Evolutionary conservation across 2,329 filamentous ascomycete species (phyloP).

Genomic region (Coniosporium tulheliwenetii): DNA sequence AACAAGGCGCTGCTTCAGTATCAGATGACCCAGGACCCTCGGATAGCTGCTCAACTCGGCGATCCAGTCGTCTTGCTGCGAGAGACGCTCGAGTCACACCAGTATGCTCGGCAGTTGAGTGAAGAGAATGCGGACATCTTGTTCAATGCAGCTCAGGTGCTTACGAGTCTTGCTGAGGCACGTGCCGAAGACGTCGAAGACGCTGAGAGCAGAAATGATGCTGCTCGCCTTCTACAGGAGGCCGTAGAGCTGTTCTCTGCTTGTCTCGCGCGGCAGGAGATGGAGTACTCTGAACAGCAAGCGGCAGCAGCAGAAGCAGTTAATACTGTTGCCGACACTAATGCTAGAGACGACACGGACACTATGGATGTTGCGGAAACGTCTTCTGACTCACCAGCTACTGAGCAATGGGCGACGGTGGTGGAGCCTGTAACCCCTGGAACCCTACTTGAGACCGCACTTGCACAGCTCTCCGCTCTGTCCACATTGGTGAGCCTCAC

Average conservation of each 20-base stretch:
- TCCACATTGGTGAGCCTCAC: slow-evolving; percentile 31
- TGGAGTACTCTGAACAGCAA: slow-evolving; percentile 25
- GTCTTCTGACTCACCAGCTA: slow-evolving; percentile 11
- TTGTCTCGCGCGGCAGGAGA: slow-evolving; percentile 28
- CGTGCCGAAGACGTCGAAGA: slow-evolving; percentile 36
- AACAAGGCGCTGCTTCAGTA: slow-evolving; percentile 61
- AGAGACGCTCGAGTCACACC: slow-evolving; percentile 47
- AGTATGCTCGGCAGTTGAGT: slow-evolving; percentile 42
- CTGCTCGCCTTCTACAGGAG: slow-evolving; percentile 41
- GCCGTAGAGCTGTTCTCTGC: slow-evolving; percentile 43
- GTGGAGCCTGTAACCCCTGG: slow-evolving; percentile 49
- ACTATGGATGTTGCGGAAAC: slow-evolving; percentile 12
- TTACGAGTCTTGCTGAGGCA: slow-evolving; percentile 49
- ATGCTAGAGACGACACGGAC: slow-evolving; percentile 16
- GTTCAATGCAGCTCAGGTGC: slow-evolving; percentile 57
- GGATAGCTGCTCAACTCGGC: slow-evolving; percentile 43
- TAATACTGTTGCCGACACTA: slow-evolving; percentile 13
- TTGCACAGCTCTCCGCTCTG: slow-evolving; percentile 41
- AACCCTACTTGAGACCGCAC: slow-evolving; percentile 51
- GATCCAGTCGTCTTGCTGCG: slow-evolving; percentile 38
- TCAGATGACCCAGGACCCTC: slow-evolving; percentile 51
- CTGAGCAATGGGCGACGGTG: slow-evolving; percentile 51
- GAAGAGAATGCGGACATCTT: slow-evolving; percentile 50
- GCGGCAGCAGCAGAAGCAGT: slow-evolving; percentile 6
- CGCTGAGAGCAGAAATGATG: slow-evolving; percentile 26